phyloP scores from a whole-genome alignment of 2,329 filamentous ascomycete species.

The Lachnellula suecica region DNA sequence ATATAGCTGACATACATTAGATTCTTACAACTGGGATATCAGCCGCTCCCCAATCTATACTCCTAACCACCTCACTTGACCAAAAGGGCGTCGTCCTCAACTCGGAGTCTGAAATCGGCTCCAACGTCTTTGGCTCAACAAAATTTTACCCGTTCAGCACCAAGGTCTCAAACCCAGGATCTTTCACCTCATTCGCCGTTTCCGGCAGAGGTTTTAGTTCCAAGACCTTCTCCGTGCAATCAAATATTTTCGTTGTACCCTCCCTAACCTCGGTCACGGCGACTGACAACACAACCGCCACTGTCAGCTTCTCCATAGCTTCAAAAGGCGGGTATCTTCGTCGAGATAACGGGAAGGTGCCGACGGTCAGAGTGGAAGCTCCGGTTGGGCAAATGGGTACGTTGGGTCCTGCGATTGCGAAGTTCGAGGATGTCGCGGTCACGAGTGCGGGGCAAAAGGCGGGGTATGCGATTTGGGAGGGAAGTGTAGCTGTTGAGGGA shows the following conservation, averaged over 20 bases:
- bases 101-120: slow-evolving; percentile 13
- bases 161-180: slow-evolving; percentile 3
- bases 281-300: not conserved
- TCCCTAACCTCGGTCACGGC: slow-evolving; percentile 7
- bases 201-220: not conserved
- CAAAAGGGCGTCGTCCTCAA: not conserved
- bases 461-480: slow-evolving; percentile 16
- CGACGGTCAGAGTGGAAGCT: slow-evolving; percentile 10
- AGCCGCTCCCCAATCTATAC: slow-evolving; percentile 1
- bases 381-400: slow-evolving; percentile 19
- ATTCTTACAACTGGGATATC: slow-evolving; percentile 2
- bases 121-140: slow-evolving; percentile 16
- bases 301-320: slow-evolving; percentile 15
- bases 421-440: slow-evolving; percentile 6
- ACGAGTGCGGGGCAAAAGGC: slow-evolving; percentile 1
- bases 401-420: slow-evolving; percentile 11
- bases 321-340: not conserved
- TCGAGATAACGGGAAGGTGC: not conserved
- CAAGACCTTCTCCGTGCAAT: slow-evolving; percentile 13
- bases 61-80: slow-evolving; percentile 2
- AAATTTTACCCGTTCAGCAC: slow-evolving; percentile 21
- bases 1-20: slow-evolving; percentile 1
- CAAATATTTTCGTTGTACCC: slow-evolving; percentile 15
- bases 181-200: slow-evolving; percentile 15
- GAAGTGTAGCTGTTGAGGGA: slow-evolving; percentile 2